Base-by-base conservation (phyloP, 2,329 filamentous ascomycete genomes). In the Hypocrella siamensis region DNA sequence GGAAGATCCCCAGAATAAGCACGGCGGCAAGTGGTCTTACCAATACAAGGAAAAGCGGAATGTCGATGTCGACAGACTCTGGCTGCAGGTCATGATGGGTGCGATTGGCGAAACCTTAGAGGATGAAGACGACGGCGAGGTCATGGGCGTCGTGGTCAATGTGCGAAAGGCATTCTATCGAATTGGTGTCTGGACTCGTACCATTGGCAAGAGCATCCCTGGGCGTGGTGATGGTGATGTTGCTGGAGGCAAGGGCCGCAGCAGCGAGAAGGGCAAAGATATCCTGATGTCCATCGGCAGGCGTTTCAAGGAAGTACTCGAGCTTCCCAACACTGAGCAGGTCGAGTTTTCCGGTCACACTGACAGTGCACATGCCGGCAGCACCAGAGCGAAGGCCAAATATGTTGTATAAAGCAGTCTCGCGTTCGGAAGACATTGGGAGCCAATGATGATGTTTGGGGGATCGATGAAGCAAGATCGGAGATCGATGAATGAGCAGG, bases 111-210 rank as follows among this genome's bases (percentile, higher is more conserved):
- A 98, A 70, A 96, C 88, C 17, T 79, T 98, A 34, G 90, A 98
- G 65, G 78, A 82, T 26, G 86, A 94, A 52, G 78, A 79, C 21
- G 90, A 96, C 51, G 86, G 86, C 46, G 92, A 98, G 60, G 80
- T 98, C 56, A 96, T 96, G 90, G 90, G 90, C 42, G 92, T 98
- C 21, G 90, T 98, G 17, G 86, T 96, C 65, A 98, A 98, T 59
- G 88, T 98, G 37, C 81, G 90, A 58, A 94, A 93, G 67, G 86
- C 81, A 31, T 96, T 98, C 65, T 98, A 85, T 71, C 82, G 90
- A 65, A 80, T 98, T 45, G 86, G 88, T 52, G 75, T 96, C 46
- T 98, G 92, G 90, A 98, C 90, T 40, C 80, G 85, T 49, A 93
- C 86, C 36, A 84, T 84, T 34, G 88, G 88, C 52, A 88, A 88